Base-by-base conservation (phyloP, 345 rosid genomes). In the Reutealis trisperma region DNA sequence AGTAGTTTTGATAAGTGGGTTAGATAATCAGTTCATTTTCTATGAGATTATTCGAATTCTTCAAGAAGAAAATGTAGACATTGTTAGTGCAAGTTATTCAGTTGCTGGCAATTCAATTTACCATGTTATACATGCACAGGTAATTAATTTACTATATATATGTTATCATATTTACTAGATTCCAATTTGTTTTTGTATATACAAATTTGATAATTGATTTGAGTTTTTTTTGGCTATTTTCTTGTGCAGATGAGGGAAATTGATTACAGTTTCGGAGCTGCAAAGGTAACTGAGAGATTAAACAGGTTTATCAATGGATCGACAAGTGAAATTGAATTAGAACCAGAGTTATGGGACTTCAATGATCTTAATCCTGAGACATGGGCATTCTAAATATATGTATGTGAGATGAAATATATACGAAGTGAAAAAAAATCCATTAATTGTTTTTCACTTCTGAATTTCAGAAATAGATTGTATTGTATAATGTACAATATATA, bases 121-220 rank as follows among this genome's bases (percentile, higher is more conserved):
- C 67, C 84, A 87, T 44, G 30, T 74, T 16, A 62, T 88, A 42
- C 90, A 82, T 34, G 86, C 85, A 34, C 75, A 86, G 93, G 91
- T 87, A 77, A 45, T 60, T 52, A 65, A 24, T 13, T 49, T 1
- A 4, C 19, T 22, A 64, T 34, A 10, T 30, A 13, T 63, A 32
- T n/a, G n/a, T 15, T 25, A 54, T 4, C 49, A n/a, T 11, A 5
- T 24, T 22, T 19, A 42, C 25, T 22, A 7, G 18, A 12, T 37
- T 11, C 49, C 0, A 15, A 10, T 51, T 3, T 42, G 57, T 25
- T 45, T 15, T 61, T n/a, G 1, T 25, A 32, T 32, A 7, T 4
- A 60, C 4, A 37, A 37, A 15, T n/a, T 37, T 12, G 21, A 51
- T 70, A 7, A 19, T 30, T 12, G 63, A 37, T 24, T n/a, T 72